Evolutionary conservation across 2,329 filamentous ascomycete species (phyloP), one percentile per base, ranked within the genome.

Genomic region (Aschersonia sp.): DNA sequence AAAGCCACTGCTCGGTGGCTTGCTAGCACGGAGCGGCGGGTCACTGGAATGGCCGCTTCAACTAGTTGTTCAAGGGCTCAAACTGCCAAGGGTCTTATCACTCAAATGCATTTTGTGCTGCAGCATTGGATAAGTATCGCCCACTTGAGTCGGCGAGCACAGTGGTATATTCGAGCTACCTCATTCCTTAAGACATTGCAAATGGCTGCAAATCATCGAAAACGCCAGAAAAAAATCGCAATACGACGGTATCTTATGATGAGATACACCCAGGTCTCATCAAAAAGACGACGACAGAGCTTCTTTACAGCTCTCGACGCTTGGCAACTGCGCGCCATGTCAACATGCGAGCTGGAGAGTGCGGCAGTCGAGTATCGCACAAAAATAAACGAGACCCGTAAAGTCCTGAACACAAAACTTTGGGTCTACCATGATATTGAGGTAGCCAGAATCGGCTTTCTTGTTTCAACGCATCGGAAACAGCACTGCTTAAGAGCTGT

Each of bases 231-330:
- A 31, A 63, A 59, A 46, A 47, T 56, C 9, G 49, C 56, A 30
- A 51, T 66, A 12, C 60, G 63, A 43, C 57, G 54, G 14, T 58
- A 63, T 50, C 54, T 66, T 11, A 65, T 61, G 61, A 54, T 54
- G 47, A 59, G 58, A 48, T 65, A 65, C 47, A 62, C 62, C 3
- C 55, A 65, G 49, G 55, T 58, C 30, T 66, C 61, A 5, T 60
- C 62, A 4, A 53, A 51, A 12, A 54, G 58, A 44, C 65, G 60
- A 45, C 60, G 57, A 32, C 55, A 60, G 41, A 60, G 57, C 32
- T 63, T 64, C 48, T 61, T 61, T 42, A 35, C 47, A 9, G 60
- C 60, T 11, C 51, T 67, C 33, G 57, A 60, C 45, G 53, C 43
- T 44, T 66, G 63, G 63, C 57, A 51, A 40, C 49, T 46, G n/a